phyloP scores from a whole-genome alignment of 257 asterid genomes.

The Plantago elongata region DNA sequence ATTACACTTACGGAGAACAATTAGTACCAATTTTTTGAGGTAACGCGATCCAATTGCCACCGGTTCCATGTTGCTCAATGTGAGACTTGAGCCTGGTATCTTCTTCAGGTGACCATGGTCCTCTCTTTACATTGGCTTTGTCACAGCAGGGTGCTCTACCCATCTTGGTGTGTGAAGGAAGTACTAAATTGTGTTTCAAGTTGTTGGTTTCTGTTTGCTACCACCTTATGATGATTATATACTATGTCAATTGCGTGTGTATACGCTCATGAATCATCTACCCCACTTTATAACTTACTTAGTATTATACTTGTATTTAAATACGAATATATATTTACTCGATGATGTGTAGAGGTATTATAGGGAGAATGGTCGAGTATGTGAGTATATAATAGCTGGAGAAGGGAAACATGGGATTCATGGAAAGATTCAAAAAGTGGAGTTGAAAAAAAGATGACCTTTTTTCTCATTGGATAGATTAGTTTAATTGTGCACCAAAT shows the following conservation, averaged over 20 bases:
- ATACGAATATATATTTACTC: not conserved
- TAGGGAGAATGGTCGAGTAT: not conserved
- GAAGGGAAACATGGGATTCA: constrained; percentile 31
- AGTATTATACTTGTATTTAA: no score
- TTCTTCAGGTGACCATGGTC: constrained; percentile 30
- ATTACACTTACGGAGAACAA: not conserved
- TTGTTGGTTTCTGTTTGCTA: constrained; percentile 9
- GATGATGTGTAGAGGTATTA: not conserved
- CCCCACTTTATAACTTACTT: not conserved
- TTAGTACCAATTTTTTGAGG: constrained; percentile 26
- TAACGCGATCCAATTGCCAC: constrained; percentile 28
- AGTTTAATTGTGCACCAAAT: constrained; percentile 20
- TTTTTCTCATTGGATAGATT: constrained; percentile 9
- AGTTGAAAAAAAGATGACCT: constrained; percentile 25
- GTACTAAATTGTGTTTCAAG: not conserved
- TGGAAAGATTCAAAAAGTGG: constrained; percentile 31
- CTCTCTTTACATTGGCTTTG: constrained; percentile 29
- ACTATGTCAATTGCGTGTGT: not conserved
- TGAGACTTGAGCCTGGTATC: constrained; percentile 22
- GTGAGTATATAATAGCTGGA: constrained; percentile 37
- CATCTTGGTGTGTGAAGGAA: constrained; percentile 5
- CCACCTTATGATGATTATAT: constrained; percentile 13
- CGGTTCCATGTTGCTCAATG: constrained; percentile 25
- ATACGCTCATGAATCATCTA: not conserved
- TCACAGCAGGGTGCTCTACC: constrained; percentile 34